Evolutionary conservation across 805 yeast genomes (phyloP).

Genomic region (Barnettozyma vustinii): DNA sequence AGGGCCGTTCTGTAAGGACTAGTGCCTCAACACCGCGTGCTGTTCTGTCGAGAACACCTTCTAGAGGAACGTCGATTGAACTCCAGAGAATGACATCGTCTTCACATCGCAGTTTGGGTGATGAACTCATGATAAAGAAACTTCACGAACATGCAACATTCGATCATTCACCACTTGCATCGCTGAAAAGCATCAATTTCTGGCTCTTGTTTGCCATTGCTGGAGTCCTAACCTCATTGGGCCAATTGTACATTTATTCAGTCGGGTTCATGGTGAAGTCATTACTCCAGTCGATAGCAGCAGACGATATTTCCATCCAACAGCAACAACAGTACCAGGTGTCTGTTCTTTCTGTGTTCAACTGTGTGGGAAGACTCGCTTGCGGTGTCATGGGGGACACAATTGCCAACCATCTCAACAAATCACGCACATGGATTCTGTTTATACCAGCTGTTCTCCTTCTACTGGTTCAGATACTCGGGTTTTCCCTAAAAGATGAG

Average conservation of each 20-base stretch:
- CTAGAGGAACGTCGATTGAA: slow-evolving; percentile 14
- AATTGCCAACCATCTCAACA: slow-evolving; percentile 39
- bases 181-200: slow-evolving; percentile 31
- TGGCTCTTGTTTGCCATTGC: slow-evolving; percentile 46
- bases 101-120: background rate
- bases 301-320: slow-evolving; percentile 31
- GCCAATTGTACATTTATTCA: slow-evolving; percentile 71
- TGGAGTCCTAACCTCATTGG: slow-evolving; percentile 56
- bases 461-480: slow-evolving; percentile 45
- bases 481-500: slow-evolving; percentile 31
- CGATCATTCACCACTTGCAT: slow-evolving; percentile 12
- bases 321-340: slow-evolving; percentile 67
- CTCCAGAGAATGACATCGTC: slow-evolving; percentile 8
- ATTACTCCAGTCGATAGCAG: slow-evolving; percentile 25
- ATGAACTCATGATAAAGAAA: slow-evolving; percentile 5
- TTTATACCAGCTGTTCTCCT: slow-evolving; percentile 46
- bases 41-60: background rate
- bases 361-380: slow-evolving; percentile 58
- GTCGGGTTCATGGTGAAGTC: slow-evolving; percentile 67
- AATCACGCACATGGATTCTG: slow-evolving; percentile 50
- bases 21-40: background rate
- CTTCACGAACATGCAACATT: background rate
- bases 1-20: slow-evolving; percentile 3
- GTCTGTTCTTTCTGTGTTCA: slow-evolving; percentile 60
- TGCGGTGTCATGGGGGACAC: slow-evolving; percentile 64